phyloP scores from a whole-genome alignment of 2,329 filamentous ascomycete species.

The Cladosporium halotolerans region DNA sequence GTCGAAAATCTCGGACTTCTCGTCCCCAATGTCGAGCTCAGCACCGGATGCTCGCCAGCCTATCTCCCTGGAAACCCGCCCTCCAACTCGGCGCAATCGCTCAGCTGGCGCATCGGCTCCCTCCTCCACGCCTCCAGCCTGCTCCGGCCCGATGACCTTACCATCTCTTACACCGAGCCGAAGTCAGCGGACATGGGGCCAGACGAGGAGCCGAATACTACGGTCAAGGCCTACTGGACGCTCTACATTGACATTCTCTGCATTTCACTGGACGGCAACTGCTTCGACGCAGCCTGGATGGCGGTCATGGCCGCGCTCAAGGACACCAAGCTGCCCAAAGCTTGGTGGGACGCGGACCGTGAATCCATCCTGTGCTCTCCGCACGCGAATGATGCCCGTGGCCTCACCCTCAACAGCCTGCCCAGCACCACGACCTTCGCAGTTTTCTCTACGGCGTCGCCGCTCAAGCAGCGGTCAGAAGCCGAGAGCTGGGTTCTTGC shows the following conservation, averaged over 20 bases:
- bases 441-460: conserved; percentile 60
- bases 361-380: conserved; percentile 73
- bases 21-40: conserved; percentile 88
- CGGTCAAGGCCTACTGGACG: conserved; percentile 84
- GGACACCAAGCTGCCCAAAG: conserved; percentile 69
- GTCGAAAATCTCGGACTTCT: conserved; percentile 59
- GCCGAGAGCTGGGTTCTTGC: conserved; percentile 62
- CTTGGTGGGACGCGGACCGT: conserved; percentile 76
- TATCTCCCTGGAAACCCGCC: conserved; percentile 82
- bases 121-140: conserved; percentile 67
- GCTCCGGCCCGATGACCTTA: conserved; percentile 60
- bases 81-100: conserved; percentile 70
- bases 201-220: conserved; percentile 40
- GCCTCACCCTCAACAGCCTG: conserved; percentile 56
- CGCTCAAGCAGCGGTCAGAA: conserved; percentile 41
- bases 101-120: conserved; percentile 73
- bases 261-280: conserved; percentile 84
- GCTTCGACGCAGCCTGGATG: conserved; percentile 86
- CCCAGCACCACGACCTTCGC: conserved; percentile 73
- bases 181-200: conserved; percentile 32
- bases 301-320: conserved; percentile 73
- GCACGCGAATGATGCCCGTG: conserved; percentile 46
- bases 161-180: conserved; percentile 53
- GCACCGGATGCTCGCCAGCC: conserved; percentile 80
- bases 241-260: conserved; percentile 95